phyloP scores from a whole-genome alignment of 441 rosid genomes.

The Kokia cookei region DNA sequence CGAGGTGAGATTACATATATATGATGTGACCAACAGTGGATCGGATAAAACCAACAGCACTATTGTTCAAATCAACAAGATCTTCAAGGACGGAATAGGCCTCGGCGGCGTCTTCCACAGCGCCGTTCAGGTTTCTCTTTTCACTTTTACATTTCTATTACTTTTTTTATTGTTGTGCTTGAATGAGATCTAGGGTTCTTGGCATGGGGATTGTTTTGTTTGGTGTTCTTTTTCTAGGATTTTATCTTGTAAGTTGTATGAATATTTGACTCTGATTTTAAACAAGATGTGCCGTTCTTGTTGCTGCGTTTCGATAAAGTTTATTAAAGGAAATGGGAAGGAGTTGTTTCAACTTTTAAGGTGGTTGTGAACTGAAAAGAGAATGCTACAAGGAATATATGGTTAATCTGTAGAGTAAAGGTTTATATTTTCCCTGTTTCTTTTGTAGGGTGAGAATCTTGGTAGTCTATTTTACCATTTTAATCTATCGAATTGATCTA shows the following conservation, averaged over 20 bases:
- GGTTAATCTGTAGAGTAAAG: background rate
- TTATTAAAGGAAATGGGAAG: background rate
- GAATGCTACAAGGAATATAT: background rate
- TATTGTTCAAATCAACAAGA: slow-evolving; percentile 81
- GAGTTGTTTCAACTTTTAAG: background rate
- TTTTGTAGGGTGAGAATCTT: background rate
- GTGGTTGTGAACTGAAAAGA: background rate
- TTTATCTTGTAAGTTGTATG: background rate
- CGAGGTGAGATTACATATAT: slow-evolving; percentile 81
- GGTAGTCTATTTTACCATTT: background rate
- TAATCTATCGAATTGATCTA: background rate
- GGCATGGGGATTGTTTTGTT: background rate
- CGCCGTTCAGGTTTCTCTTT: slow-evolving; percentile 74
- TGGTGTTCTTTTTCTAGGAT: background rate
- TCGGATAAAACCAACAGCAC: slow-evolving; percentile 95
- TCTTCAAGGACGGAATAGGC: slow-evolving; percentile 95
- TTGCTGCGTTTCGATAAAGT: background rate
- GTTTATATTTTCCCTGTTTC: background rate
- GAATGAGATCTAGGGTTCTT: slow-evolving; percentile 17
- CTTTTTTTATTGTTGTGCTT: background rate
- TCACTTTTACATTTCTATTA: slow-evolving; percentile 3
- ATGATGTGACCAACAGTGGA: slow-evolving; percentile 98
- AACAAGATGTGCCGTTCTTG: background rate
- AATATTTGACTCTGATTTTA: background rate
- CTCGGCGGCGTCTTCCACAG: slow-evolving; percentile 97